Base-by-base conservation (phyloP, 108 stramenopile genomes). In the Fragilariopsis cylindrus region DNA sequence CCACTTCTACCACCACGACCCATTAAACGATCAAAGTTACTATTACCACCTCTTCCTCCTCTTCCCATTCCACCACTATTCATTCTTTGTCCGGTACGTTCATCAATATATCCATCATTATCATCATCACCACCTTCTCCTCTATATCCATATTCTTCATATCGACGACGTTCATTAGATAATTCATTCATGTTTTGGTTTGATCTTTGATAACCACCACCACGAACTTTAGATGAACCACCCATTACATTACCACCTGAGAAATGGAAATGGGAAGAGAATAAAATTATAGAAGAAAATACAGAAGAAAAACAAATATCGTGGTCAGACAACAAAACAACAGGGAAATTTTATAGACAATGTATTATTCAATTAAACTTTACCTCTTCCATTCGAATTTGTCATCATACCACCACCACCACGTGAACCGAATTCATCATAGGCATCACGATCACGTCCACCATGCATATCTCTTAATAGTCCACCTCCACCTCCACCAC, bases 401-500 rank as follows among this genome's bases (percentile, higher is more conserved):
- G 30, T 30, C 30, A 30, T 30, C 30, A 15, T 13, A 40, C 41
- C 39, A 9, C n/a, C n/a, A 9, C 58, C 58, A n/a, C 58, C 58
- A n/a, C 58, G 58, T n/a, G 62, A 5, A 45, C 62, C 62, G 45
- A 63, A 63, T n/a, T 63, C 62, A 44, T 63, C 62, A 44, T 63
- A 63, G 0, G 5, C 62, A n/a, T 43, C 62, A 4, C 62, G 62
- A 44, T 43, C 40, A 41, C 58, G 58, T 21, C 62, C 62, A 9
- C 62, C 42, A 42, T 45, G 62, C 39, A 63, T 21, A n/a, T 63
- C 62, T 41, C 62, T 7, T 15, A 63, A 13, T n/a, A 63, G 40
- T 5, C 62, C 62, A 15, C 43, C 43, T 9, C 62, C 45, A 15
- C 62, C 62, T 30, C 30, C 30, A 30, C 30, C 30, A 30, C 30